These are phyloP conservation scores for Oryza rufipogon DNA, from an alignment of 176 grass and related monocot species.

Conservation along the genomic window DNA sequence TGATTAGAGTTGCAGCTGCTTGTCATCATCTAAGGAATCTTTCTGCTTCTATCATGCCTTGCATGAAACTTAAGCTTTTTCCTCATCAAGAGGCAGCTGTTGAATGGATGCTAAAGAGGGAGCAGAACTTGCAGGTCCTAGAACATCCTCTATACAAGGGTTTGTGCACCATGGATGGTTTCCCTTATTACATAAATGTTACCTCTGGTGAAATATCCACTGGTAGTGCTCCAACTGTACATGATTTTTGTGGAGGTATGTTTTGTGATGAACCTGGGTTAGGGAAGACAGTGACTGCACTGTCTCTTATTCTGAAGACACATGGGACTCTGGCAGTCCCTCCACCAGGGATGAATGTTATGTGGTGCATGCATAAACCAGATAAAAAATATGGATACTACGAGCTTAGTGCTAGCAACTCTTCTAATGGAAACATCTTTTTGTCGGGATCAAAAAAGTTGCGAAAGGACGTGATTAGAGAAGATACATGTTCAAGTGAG, in stretches of 20 bases:
- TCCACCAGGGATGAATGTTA: constrained; percentile 74
- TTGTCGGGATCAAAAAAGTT: constrained; percentile 43
- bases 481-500: constrained; percentile 45
- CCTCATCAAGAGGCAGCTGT: constrained; percentile 92
- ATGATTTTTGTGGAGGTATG: constrained; percentile 88
- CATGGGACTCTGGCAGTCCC: constrained; percentile 75
- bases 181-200: constrained; percentile 79
- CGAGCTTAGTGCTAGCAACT: constrained; percentile 56
- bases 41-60: constrained; percentile 80
- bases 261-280: constrained; percentile 99
- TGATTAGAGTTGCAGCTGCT: constrained; percentile 65
- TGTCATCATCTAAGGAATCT: constrained; percentile 82
- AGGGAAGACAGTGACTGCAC: constrained; percentile 89
- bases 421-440: constrained; percentile 38
- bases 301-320: constrained; percentile 97
- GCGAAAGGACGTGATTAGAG: constrained; percentile 31
- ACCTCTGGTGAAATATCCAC: constrained; percentile 72
- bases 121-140: constrained; percentile 51
- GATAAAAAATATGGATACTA: constrained; percentile 93
- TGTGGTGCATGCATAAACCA: constrained; percentile 74
- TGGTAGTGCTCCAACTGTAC: constrained; percentile 56
- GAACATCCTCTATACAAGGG: constrained; percentile 74
- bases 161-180: constrained; percentile 79
- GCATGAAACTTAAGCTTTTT: constrained; percentile 96
- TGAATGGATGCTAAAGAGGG: constrained; percentile 87